Evolutionary conservation across 2,329 filamentous ascomycete genomes (phyloP).

Genomic region (Sphaerulina vaccinii): DNA sequence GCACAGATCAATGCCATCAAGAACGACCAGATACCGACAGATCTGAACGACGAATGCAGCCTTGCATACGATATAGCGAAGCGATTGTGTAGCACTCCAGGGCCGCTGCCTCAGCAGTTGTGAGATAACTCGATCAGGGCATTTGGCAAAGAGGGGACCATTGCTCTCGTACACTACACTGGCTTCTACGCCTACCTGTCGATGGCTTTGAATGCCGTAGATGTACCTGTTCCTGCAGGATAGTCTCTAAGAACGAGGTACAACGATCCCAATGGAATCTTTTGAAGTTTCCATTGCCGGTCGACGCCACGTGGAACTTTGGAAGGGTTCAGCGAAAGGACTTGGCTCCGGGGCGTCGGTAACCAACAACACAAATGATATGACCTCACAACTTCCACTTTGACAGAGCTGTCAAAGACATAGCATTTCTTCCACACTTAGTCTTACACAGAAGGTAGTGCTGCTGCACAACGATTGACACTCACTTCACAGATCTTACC

Average conservation of each 20-base stretch:
- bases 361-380: no score
- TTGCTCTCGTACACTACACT: constrained; percentile 28
- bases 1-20: constrained; percentile 22
- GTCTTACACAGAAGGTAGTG: not conserved
- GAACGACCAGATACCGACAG: constrained; percentile 22
- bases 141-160: constrained; percentile 29
- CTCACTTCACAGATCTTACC: not conserved
- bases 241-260: not conserved
- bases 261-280: not conserved
- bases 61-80: constrained; percentile 29
- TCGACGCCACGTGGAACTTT: no score
- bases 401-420: not conserved
- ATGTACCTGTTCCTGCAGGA: constrained; percentile 18
- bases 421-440: not conserved
- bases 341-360: no score
- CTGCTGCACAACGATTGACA: not conserved
- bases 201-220: constrained; percentile 28
- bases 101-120: constrained; percentile 22
- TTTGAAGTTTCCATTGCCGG: no score
- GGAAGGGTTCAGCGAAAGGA: no score
- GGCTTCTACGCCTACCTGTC: constrained; percentile 29
- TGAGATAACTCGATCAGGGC: constrained; percentile 23
- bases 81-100: constrained; percentile 21
- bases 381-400: not conserved
- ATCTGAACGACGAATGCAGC: constrained; percentile 22